A percentile compares a stretch with the other conserved stretches of the same genome.
Conservation (phyloP, 768 basidiomycete species). For the Lactarius quietus region DNA sequence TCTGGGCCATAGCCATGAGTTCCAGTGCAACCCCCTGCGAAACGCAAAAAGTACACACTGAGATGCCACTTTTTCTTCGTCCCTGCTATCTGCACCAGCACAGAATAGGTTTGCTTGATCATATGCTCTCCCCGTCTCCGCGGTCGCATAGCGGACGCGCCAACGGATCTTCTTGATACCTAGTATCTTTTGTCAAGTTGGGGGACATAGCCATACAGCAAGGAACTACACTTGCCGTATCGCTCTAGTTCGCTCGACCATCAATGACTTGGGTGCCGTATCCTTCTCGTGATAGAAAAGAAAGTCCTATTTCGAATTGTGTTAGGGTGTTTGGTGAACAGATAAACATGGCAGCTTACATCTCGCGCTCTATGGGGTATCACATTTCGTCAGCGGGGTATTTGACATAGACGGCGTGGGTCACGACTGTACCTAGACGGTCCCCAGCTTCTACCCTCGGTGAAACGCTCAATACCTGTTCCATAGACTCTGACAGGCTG, state of each 20-base stretch:
- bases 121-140: conserved; percentile 27
- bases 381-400: background rate
- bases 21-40: background rate
- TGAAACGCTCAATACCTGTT: conserved; percentile 38
- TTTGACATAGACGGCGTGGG: background rate
- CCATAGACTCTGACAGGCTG: conserved; percentile 35
- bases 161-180: conserved; percentile 28
- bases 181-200: conserved; percentile 9
- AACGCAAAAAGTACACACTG: conserved; percentile 30
- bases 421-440: conserved; percentile 35
- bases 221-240: conserved; percentile 26
- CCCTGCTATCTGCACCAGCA: conserved; percentile 33
- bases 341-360: conserved; percentile 10
- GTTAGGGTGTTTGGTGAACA: conserved; percentile 1
- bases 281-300: conserved; percentile 42
- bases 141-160: conserved; percentile 23
- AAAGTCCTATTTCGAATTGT: conserved; percentile 33
- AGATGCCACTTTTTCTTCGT: conserved; percentile 37
- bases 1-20: conserved; percentile 39
- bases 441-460: conserved; percentile 38
- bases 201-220: background rate
- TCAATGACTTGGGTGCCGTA: conserved; percentile 28
- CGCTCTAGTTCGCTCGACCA: conserved; percentile 28
- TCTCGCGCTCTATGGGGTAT: conserved; percentile 15
- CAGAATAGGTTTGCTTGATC: conserved; percentile 42